These are phyloP conservation scores for Begonia fuchsioides DNA, from an alignment of 306 rosid genomes.

Conservation along the genomic window DNA sequence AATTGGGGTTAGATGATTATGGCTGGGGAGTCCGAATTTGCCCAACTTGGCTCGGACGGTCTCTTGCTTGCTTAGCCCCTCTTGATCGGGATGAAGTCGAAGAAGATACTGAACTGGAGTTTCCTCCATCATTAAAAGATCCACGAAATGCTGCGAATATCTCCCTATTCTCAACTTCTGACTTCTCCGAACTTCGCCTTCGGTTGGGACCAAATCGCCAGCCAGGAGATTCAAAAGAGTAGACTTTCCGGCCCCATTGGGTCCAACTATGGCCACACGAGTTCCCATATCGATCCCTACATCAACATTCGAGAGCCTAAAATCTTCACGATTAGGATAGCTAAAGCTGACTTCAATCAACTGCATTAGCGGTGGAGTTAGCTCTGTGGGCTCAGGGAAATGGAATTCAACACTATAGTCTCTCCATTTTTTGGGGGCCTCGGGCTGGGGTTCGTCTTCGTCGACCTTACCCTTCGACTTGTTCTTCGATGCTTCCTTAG, in stretches of 20 bases:
- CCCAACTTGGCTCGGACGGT: too few species aligned
- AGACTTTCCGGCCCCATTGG: constrained; percentile 51
- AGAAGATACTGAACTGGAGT: constrained; percentile 46
- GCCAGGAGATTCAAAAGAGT: constrained; percentile 44
- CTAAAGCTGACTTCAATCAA: too few species aligned
- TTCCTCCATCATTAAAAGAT: constrained; percentile 49
- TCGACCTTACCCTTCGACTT: constrained; percentile 27
- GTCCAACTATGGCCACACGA: constrained; percentile 8
- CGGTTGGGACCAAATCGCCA: constrained; percentile 37
- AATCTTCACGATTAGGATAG: too few species aligned
- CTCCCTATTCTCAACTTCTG: constrained; percentile 50
- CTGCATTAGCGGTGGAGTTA: too few species aligned
- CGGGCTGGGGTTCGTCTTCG: constrained; percentile 29
- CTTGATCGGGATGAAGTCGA: constrained; percentile 49
- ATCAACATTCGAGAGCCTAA: too few species aligned
- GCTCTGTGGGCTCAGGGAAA: too few species aligned
- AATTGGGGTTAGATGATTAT: too few species aligned
- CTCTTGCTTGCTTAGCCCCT: constrained; percentile 14
- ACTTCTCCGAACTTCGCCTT: constrained; percentile 52
- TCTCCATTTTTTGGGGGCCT: constrained; percentile 38
- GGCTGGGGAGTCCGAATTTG: too few species aligned
- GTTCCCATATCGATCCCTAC: too few species aligned
- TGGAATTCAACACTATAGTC: too few species aligned
- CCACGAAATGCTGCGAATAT: constrained; percentile 45
- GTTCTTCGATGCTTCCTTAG: constrained; percentile 33